These are phyloP conservation scores for Wickerhamiella kazuoi DNA, from an alignment of 805 yeast species.

Conservation along the genomic window DNA sequence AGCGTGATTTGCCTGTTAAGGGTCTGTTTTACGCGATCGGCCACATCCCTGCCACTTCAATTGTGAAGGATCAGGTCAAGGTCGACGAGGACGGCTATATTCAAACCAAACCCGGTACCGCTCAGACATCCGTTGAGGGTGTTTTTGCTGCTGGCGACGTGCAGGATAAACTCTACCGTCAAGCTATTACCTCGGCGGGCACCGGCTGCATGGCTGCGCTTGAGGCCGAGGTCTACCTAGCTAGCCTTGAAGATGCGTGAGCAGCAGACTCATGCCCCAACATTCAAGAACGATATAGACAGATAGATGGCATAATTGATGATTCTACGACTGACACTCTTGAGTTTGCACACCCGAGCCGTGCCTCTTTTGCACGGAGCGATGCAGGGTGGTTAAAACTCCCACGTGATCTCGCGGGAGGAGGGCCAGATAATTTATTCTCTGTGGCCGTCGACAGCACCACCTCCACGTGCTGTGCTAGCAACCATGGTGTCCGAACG, in stretches of 20 bases:
- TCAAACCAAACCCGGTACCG: slow-evolving; percentile 74
- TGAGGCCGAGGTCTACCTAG: slow-evolving; percentile 71
- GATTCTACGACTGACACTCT: too few relatives aligned
- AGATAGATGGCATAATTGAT: too few relatives aligned
- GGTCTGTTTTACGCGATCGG: slow-evolving; percentile 98
- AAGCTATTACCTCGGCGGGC: slow-evolving; percentile 99
- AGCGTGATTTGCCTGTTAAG: slow-evolving; percentile 52
- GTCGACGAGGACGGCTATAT: slow-evolving; percentile 81
- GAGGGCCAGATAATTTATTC: too few relatives aligned
- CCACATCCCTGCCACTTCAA: slow-evolving; percentile 83
- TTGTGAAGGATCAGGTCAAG: slow-evolving; percentile 61
- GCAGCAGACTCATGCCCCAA: background rate
- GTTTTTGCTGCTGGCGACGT: slow-evolving; percentile 98
- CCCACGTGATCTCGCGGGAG: too few relatives aligned
- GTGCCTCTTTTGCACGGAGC: slow-evolving; percentile 58
- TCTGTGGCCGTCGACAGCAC: too few relatives aligned
- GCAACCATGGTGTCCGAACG: slow-evolving; percentile 10
- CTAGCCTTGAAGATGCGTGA: slow-evolving; percentile 29
- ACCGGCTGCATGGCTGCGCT: slow-evolving; percentile 99
- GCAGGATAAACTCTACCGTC: slow-evolving; percentile 92
- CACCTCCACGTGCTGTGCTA: too few relatives aligned
- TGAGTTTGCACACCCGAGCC: too few relatives aligned
- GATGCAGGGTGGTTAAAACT: too few relatives aligned
- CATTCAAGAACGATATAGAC: too few relatives aligned
- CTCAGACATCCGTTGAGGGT: slow-evolving; percentile 73